These are phyloP conservation scores for Waitea zeae DNA, from an alignment of 1,284 basidiomycete species.

Conservation along the genomic window DNA sequence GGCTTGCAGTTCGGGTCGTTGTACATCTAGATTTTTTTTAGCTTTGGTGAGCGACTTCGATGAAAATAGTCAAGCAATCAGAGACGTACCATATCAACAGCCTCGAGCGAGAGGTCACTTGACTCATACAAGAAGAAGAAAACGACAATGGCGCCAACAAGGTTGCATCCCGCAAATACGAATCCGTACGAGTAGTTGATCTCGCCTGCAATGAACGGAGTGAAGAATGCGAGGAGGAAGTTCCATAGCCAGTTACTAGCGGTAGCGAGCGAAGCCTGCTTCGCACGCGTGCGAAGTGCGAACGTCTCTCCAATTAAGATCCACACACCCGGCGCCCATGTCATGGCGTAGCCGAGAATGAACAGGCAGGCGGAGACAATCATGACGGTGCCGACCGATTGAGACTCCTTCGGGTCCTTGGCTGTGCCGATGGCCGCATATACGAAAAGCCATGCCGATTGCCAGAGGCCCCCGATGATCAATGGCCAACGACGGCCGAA, in stretches of 20 bases:
- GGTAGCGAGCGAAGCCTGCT: constrained; percentile 60
- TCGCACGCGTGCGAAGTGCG: constrained; percentile 56
- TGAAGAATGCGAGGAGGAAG: constrained; percentile 66
- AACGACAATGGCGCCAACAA: constrained; percentile 45
- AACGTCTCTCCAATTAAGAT: constrained; percentile 67
- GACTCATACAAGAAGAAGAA: constrained; percentile 71
- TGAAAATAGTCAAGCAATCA: constrained; percentile 16
- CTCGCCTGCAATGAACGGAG: constrained; percentile 39
- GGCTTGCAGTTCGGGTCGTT: constrained; percentile 49
- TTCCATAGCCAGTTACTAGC: constrained; percentile 58
- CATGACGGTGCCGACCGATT: constrained; percentile 30
- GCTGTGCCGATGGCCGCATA: constrained; percentile 64
- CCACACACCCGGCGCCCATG: constrained; percentile 64
- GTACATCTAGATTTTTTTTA: constrained; percentile 44
- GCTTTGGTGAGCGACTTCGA: constrained; percentile 2
- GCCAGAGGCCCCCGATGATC: constrained; percentile 58
- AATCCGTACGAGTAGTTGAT: constrained; percentile 58
- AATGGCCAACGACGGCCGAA: constrained; percentile 46
- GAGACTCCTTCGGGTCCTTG: constrained; percentile 29
- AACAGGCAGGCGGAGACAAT: constrained; percentile 51
- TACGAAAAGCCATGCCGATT: constrained; percentile 59
- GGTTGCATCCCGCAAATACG: constrained; percentile 51
- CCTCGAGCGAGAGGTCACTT: constrained; percentile 50
- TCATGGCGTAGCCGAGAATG: constrained; percentile 63
- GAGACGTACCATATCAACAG: no score